Evolutionary conservation across 2,329 filamentous ascomycete species (phyloP).

Genomic region (Penicillium glabrum): DNA sequence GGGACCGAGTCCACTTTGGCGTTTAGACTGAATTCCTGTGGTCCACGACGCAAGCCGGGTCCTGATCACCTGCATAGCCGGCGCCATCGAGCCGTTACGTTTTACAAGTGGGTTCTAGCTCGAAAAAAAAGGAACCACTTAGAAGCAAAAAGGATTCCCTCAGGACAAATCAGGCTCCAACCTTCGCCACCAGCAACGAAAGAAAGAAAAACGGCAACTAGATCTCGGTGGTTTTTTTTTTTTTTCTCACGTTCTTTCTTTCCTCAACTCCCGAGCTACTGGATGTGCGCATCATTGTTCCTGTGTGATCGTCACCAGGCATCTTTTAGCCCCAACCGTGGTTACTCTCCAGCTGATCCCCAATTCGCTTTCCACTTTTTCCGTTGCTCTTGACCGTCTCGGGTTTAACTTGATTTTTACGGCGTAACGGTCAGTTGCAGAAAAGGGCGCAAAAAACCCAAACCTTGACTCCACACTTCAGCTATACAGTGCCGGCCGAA

Average conservation of each 20-base stretch:
- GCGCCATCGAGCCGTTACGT: constrained; percentile 11
- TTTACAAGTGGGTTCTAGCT: background rate
- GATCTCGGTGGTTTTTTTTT: background rate
- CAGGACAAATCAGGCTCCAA: background rate
- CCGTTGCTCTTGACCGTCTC: constrained; percentile 7
- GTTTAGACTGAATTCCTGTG: constrained; percentile 14
- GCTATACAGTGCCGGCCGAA: constrained; percentile 1
- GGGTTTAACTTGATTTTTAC: background rate
- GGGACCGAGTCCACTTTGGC: constrained; percentile 25
- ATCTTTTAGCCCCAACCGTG: constrained; percentile 28
- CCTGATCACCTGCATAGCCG: constrained; percentile 38
- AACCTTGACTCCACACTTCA: constrained; percentile 9
- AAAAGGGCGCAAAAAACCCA: background rate
- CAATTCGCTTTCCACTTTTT: constrained; percentile 12
- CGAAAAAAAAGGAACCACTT: background rate
- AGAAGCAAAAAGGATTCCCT: background rate
- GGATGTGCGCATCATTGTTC: constrained; percentile 35
- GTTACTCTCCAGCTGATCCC: constrained; percentile 25
- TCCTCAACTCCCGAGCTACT: background rate
- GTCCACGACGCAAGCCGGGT: constrained; percentile 8
- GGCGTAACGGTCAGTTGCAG: background rate
- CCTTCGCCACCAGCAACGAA: background rate
- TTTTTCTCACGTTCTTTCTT: background rate
- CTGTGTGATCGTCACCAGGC: constrained; percentile 4
- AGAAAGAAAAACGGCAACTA: background rate